Evolutionary conservation across 2,329 filamentous ascomycete species (phyloP).

Genomic region (Cladosporium sp.): DNA sequence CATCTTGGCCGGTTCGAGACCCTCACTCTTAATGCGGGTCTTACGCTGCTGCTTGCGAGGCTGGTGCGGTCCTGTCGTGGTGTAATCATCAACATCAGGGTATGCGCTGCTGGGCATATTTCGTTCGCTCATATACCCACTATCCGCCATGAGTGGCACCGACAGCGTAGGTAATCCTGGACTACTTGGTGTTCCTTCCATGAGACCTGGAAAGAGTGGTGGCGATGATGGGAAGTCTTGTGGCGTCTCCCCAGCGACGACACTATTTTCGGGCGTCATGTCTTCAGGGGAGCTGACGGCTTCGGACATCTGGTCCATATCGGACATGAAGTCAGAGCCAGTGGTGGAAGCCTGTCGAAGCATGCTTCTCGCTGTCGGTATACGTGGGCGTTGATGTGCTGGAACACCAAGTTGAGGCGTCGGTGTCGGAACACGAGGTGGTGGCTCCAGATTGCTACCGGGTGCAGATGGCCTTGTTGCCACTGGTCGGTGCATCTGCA

Average conservation of each 20-base stretch:
- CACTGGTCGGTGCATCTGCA: slow-evolving; percentile 77
- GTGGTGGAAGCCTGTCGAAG: slow-evolving; percentile 28
- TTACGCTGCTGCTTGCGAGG: slow-evolving; percentile 19
- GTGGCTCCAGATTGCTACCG: slow-evolving; percentile 60
- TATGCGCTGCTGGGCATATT: slow-evolving; percentile 53
- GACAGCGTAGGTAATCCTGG: slow-evolving; percentile 58
- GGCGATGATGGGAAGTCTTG: slow-evolving; percentile 86
- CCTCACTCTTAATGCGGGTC: slow-evolving; percentile 27
- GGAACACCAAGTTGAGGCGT: slow-evolving; percentile 50
- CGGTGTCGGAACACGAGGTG: slow-evolving; percentile 74
- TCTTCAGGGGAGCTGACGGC: slow-evolving; percentile 45
- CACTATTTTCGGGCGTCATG: slow-evolving; percentile 43
- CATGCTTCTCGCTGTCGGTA: slow-evolving; percentile 24
- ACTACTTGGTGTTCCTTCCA: slow-evolving; percentile 61
- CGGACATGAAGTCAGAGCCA: slow-evolving; percentile 29
- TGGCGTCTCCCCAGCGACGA: slow-evolving; percentile 58
- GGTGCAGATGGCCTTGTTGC: slow-evolving; percentile 46
- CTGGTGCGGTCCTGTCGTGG: slow-evolving; percentile 32
- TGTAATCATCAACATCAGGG: slow-evolving; percentile 35
- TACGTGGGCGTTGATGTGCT: slow-evolving; percentile 25
- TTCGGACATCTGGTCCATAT: slow-evolving; percentile 36
- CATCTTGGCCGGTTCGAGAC: slow-evolving; percentile 13
- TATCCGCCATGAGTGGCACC: slow-evolving; percentile 51
- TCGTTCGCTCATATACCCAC: slow-evolving; percentile 67
- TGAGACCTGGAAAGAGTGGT: slow-evolving; percentile 63